A percentile compares a stretch with the other conserved stretches of the same genome.
These are phyloP conservation scores for Desmodesmus armatus DNA, from an alignment of 139 green algal species.

Conservation along the genomic window DNA sequence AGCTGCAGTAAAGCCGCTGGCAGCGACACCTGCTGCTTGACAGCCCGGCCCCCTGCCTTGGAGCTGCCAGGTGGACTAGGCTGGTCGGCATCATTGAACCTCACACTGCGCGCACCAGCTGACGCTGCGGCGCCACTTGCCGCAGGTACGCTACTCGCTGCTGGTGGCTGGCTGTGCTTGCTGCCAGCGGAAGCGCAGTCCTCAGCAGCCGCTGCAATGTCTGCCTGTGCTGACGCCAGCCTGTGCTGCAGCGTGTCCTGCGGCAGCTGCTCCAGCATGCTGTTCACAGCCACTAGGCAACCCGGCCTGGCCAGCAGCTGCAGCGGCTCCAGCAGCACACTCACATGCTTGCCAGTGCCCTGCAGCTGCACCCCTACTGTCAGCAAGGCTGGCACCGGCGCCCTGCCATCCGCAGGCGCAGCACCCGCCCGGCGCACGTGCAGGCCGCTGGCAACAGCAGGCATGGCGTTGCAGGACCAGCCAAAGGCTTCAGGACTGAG, in stretches of 20 bases:
- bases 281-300: conserved; percentile 13
- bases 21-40: conserved; percentile 4
- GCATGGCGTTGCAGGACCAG: conserved; percentile 12
- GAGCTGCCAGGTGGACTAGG: no score
- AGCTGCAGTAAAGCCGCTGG: conserved; percentile 47
- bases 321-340: conserved; percentile 49
- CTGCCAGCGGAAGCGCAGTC: not conserved
- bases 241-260: conserved; percentile 39
- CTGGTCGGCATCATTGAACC: no score
- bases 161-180: no score
- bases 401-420: not conserved
- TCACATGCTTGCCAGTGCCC: conserved; percentile 1
- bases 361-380: not conserved
- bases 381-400: conserved; percentile 14
- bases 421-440: no score
- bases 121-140: no score
- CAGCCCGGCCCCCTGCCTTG: no score
- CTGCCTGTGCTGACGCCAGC: conserved; percentile 25
- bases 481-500: conserved; percentile 17
- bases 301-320: conserved; percentile 48
- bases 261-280: conserved; percentile 30
- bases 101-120: no score
- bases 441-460: not conserved
- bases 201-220: not conserved
- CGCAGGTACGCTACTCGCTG: no score